Conservation (phyloP, 2,329 filamentous ascomycete genomes). For the Colletotrichum nymphaeae region DNA sequence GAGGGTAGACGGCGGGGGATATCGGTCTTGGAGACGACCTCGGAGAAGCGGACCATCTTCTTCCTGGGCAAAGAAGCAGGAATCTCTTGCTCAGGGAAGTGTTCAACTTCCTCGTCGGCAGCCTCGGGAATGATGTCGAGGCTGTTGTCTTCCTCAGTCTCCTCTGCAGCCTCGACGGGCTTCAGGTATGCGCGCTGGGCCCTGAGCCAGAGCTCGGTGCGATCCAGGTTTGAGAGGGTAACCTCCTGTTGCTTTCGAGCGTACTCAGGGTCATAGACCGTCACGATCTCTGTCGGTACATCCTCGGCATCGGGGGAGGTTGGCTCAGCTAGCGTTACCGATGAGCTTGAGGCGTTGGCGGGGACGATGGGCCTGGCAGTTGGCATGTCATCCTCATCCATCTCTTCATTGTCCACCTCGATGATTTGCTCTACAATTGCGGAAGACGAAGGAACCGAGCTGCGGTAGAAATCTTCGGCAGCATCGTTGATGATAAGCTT, state of each 20-base stretch:
- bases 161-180: constrained; percentile 65
- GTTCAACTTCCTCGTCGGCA: constrained; percentile 45
- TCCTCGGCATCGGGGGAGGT: constrained; percentile 64
- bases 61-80: constrained; percentile 57
- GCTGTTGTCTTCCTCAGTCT: constrained; percentile 38
- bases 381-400: constrained; percentile 70
- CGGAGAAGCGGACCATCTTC: constrained; percentile 82
- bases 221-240: constrained; percentile 80
- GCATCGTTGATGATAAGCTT: constrained; percentile 46
- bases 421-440: constrained; percentile 75
- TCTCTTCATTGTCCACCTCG: constrained; percentile 62
- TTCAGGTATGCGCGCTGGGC: constrained; percentile 84
- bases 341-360: constrained; percentile 42
- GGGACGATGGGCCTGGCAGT: constrained; percentile 67
- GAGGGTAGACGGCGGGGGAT: constrained; percentile 63
- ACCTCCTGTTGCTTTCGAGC: constrained; percentile 77
- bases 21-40: constrained; percentile 57
- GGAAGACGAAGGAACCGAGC: constrained; percentile 45
- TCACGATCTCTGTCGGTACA: constrained; percentile 72
- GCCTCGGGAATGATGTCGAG: constrained; percentile 51
- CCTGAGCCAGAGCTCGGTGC: constrained; percentile 87
- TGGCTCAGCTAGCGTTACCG: constrained; percentile 46
- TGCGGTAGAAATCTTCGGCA: constrained; percentile 52
- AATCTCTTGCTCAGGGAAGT: constrained; percentile 43
- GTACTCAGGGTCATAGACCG: constrained; percentile 81